Conservation (phyloP, 371 early-diverging fungal species). For the Syncephalastrum monosporum region DNA sequence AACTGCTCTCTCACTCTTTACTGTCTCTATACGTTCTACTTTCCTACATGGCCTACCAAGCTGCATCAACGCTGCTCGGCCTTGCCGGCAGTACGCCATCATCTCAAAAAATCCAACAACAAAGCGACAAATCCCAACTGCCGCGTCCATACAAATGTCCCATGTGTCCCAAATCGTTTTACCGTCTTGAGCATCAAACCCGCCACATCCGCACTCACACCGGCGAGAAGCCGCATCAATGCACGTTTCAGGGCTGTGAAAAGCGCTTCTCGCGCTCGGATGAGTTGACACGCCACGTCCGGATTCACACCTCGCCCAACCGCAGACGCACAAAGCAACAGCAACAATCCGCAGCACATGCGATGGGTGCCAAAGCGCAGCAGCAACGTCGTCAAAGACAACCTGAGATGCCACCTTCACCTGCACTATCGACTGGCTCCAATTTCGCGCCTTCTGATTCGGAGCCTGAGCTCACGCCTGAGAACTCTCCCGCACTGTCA, state of each 20-base stretch:
- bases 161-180: conserved; percentile 67
- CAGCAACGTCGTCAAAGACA: conserved; percentile 13
- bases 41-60: conserved; percentile 13
- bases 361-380: conserved; percentile 8
- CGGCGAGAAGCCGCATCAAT: conserved; percentile 88
- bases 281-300: conserved; percentile 84
- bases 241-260: conserved; percentile 76
- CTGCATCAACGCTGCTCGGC: conserved; percentile 17
- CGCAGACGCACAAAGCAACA: conserved; percentile 24
- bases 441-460: conserved; percentile 38
- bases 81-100: conserved; percentile 11
- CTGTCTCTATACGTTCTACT: conserved; percentile 3
- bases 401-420: conserved; percentile 33
- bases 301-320: conserved; percentile 63
- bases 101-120: conserved; percentile 15
- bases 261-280: conserved; percentile 90
- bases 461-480: conserved; percentile 43
- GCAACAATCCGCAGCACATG: conserved; percentile 13
- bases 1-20: conserved; percentile 3
- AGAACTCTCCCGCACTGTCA: conserved; percentile 36
- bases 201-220: conserved; percentile 92
- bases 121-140: conserved; percentile 37
- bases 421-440: conserved; percentile 35
- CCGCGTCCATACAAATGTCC: conserved; percentile 70
- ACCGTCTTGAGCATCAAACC: conserved; percentile 78